Evolutionary conservation across 768 basidiomycete species (phyloP).

Genomic region (Tulasnella sp.): DNA sequence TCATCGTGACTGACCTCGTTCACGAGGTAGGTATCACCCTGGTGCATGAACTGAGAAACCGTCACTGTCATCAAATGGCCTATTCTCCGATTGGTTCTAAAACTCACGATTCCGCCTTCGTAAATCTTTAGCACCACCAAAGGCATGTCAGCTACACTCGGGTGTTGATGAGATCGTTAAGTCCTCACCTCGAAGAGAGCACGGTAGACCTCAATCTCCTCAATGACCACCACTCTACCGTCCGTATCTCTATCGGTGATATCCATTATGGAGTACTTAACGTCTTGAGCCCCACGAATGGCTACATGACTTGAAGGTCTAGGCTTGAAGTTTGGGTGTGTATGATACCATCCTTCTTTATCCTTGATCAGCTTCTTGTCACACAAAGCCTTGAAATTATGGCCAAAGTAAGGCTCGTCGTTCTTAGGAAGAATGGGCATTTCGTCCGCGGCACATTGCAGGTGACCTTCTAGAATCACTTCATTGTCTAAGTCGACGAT

Average conservation of each 20-base stretch:
- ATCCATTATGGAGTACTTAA: conserved; percentile 71
- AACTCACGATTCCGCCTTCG: conserved; percentile 75
- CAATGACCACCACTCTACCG: conserved; percentile 50
- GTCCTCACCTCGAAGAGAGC: conserved; percentile 68
- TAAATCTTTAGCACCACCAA: conserved; percentile 41
- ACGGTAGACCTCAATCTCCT: conserved; percentile 78
- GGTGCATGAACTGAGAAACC: conserved; percentile 69
- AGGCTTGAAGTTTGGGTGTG: conserved; percentile 73
- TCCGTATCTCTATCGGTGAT: conserved; percentile 42
- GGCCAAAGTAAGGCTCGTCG: conserved; percentile 70
- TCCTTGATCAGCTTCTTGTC: conserved; percentile 58
- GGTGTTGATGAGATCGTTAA: background rate
- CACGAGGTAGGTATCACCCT: conserved; percentile 77
- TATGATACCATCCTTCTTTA: conserved; percentile 83
- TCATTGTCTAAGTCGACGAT: conserved; percentile 68
- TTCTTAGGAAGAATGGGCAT: conserved; percentile 63
- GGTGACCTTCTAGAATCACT: conserved; percentile 72
- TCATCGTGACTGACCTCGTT: conserved; percentile 77
- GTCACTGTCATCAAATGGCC: background rate
- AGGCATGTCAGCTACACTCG: background rate
- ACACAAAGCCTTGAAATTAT: conserved; percentile 53
- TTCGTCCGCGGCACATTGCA: conserved; percentile 84
- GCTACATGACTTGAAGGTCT: conserved; percentile 68
- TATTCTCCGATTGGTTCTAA: conserved; percentile 4
- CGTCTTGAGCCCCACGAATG: conserved; percentile 73